Evolutionary conservation across 768 basidiomycete species (phyloP), one percentile per base, ranked within the genome.

Genomic region (Favolaschia claudopus): DNA sequence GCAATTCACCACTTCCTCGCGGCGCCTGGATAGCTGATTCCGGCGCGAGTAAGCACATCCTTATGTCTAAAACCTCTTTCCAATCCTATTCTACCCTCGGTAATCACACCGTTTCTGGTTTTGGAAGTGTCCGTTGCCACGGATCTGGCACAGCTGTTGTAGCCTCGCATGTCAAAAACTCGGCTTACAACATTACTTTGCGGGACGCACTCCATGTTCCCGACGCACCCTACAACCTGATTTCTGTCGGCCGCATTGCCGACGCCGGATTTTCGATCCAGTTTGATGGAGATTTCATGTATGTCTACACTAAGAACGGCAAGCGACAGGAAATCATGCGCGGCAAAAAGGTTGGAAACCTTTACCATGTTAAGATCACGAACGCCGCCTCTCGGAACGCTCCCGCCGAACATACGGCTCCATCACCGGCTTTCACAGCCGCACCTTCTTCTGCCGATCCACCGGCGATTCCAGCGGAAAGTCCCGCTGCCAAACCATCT

Each of bases 241-340:
- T 55, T 32, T 43, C 36, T n/a, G 58, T 62, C 28, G 66, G 63
- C 33, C 43, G 62, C 37, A 60, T 69, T 53, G 27, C 48, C 38
- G 31, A 47, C 28, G 37, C 52, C 22, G 45, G 54, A 51, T 46
- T 37, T 31, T 24, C 29, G 36, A 43, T 55, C 27, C 17, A 56
- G 32, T 34, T 65, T 53, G 28, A 53, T 47, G 28, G 58, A 43
- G 6, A 34, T 37, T 29, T 36, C 58, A 44, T 64, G 43, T 54
- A 45, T 38, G 55, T 56, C 28, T 43, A 24, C 58, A 29, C 20
- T n/a, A n/a, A 54, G 55, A 32, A 32, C 20, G 7, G 24, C 14
- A n/a, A 28, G 14, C 31, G 14, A 17, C 29, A 20, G 17, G 29
- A 49, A 49, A 34, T 49, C 29, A 29, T 49, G 7, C 27, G 20